These are phyloP conservation scores for Malus sieversii DNA, from an alignment of 306 rosid species.

Conservation along the genomic window DNA sequence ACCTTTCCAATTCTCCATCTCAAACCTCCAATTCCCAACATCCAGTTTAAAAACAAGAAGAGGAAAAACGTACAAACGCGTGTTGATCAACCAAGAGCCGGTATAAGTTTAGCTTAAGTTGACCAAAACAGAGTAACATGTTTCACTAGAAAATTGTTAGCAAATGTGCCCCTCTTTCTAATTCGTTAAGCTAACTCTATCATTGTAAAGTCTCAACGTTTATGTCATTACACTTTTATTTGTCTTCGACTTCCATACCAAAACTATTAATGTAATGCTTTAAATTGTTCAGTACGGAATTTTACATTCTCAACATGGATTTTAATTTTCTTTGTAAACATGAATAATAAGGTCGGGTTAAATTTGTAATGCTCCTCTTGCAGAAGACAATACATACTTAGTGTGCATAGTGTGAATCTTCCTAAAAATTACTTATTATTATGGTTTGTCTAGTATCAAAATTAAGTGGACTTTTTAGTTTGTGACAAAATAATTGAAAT, in stretches of 20 bases:
- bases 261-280: too few relatives aligned
- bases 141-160: too few relatives aligned
- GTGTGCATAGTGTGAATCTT: background rate
- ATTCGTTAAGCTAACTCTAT: too few relatives aligned
- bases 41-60: background rate
- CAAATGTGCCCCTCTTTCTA: fast-evolving
- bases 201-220: too few relatives aligned
- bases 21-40: background rate
- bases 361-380: too few relatives aligned
- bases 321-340: background rate
- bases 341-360: background rate
- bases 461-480: background rate
- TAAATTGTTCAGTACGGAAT: too few relatives aligned
- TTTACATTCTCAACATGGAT: background rate
- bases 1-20: background rate
- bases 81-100: background rate
- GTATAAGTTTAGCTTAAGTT: too few relatives aligned
- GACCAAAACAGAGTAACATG: too few relatives aligned
- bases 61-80: background rate
- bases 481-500: background rate
- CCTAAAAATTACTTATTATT: background rate
- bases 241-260: too few relatives aligned
- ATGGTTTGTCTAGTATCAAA: background rate
- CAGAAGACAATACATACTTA: too few relatives aligned
- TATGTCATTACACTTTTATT: background rate